A percentile compares a stretch with the other conserved stretches of the same genome.
Conservation (phyloP, 306 rosid genomes). For the Crotalaria pallida region DNA sequence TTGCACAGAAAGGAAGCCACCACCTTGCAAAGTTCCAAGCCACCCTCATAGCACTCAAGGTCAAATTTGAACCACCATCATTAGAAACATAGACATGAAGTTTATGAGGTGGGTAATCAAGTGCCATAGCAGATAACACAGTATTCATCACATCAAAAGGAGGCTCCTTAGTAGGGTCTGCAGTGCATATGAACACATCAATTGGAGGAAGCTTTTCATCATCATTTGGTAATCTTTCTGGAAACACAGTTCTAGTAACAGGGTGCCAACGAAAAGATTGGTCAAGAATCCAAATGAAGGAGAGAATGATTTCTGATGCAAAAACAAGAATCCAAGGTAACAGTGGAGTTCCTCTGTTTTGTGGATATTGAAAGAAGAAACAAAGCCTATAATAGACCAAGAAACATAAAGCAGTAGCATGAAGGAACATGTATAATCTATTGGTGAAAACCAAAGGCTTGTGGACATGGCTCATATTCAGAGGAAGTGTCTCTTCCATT, state of each 20-base stretch:
- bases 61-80: constrained; percentile 54
- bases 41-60: constrained; percentile 41
- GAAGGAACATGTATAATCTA: constrained; percentile 43
- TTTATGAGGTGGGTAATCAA: constrained; percentile 65
- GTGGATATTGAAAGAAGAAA: constrained; percentile 31
- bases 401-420: constrained; percentile 42
- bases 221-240: constrained; percentile 49
- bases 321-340: constrained; percentile 51
- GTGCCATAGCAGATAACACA: constrained; percentile 65
- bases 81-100: constrained; percentile 72
- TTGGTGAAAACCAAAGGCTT: constrained; percentile 36
- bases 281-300: constrained; percentile 53
- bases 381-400: constrained; percentile 47
- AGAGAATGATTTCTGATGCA: constrained; percentile 53
- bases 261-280: constrained; percentile 59
- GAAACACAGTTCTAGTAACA: constrained; percentile 44
- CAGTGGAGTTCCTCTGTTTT: constrained; percentile 10
- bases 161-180: constrained; percentile 69
- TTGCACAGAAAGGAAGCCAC: constrained; percentile 68
- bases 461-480: constrained; percentile 38
- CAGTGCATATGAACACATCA: constrained; percentile 69
- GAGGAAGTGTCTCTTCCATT: constrained; percentile 42
- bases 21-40: constrained; percentile 48
- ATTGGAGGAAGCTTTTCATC: constrained; percentile 49
- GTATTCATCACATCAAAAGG: constrained; percentile 64